phyloP scores from a whole-genome alignment of 768 basidiomycete genomes.

The Phanerochaete carnosa region DNA sequence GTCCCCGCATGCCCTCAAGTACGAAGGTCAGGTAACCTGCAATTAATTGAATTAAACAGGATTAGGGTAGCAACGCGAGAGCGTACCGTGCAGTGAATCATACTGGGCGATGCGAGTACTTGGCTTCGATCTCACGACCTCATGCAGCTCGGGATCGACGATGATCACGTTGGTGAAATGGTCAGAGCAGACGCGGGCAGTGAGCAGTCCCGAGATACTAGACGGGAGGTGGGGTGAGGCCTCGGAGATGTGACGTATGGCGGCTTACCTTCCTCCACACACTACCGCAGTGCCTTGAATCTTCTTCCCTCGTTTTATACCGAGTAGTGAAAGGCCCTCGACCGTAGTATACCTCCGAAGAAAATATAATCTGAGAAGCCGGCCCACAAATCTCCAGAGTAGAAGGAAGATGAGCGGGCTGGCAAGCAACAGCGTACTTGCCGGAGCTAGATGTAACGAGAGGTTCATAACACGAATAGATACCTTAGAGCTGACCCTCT shows the following conservation, averaged over 20 bases:
- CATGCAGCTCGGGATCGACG: constrained; percentile 11
- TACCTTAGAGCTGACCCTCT: not conserved
- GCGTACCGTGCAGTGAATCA: constrained; percentile 13
- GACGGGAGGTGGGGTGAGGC: not conserved
- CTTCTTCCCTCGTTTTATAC: constrained; percentile 1
- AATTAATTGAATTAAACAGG: not conserved
- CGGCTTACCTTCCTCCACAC: constrained; percentile 12
- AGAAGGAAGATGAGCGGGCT: not conserved
- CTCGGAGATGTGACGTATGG: too few relatives aligned
- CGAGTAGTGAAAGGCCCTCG: constrained; percentile 10
- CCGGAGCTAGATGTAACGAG: not conserved
- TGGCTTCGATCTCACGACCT: constrained; percentile 10
- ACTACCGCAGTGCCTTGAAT: constrained; percentile 11
- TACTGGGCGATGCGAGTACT: constrained; percentile 14
- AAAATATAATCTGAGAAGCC: constrained; percentile 3
- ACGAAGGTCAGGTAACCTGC: constrained; percentile 15
- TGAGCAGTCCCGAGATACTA: constrained; percentile 12
- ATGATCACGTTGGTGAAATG: constrained; percentile 10
- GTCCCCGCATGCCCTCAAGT: constrained; percentile 9
- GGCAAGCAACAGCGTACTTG: not conserved
- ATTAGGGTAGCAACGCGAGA: not conserved
- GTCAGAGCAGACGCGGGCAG: constrained; percentile 15
- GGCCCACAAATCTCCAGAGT: not conserved
- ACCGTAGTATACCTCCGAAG: constrained; percentile 3
- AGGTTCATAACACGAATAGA: not conserved